Percentiles rank a stretch among this genome's conserved stretches.
These are phyloP conservation scores for Phylloporus arenicola DNA, from an alignment of 768 basidiomycete species.

Conservation along the genomic window DNA sequence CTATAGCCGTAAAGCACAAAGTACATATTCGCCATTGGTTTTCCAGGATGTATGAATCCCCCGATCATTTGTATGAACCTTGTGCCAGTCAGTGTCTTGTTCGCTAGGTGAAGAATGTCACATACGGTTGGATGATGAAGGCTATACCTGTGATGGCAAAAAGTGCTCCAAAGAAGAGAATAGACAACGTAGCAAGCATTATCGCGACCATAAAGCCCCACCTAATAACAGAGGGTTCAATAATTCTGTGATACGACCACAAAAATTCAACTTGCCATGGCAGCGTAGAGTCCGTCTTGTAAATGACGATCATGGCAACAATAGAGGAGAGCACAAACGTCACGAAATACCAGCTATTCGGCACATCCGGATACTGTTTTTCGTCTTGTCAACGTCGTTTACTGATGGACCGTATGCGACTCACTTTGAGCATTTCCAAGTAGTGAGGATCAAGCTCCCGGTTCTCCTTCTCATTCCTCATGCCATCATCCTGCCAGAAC, in stretches of 20 bases:
- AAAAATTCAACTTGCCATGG: conserved; percentile 38
- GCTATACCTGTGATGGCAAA: conserved; percentile 43
- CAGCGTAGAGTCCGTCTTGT: conserved; percentile 47
- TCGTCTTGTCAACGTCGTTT: not conserved
- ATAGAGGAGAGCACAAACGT: conserved; percentile 30
- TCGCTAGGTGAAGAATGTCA: conserved; percentile 1
- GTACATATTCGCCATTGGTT: conserved; percentile 42
- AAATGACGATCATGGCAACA: conserved; percentile 51
- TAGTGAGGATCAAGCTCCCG: conserved; percentile 51
- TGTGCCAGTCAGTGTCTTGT: not conserved
- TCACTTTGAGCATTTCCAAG: conserved; percentile 42
- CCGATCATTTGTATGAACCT: conserved; percentile 36
- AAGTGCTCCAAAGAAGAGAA: conserved; percentile 52
- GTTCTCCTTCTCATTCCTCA: conserved; percentile 28
- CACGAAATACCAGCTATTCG: conserved; percentile 31
- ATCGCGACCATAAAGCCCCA: conserved; percentile 51
- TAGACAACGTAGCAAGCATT: conserved; percentile 45
- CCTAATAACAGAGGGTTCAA: conserved; percentile 1
- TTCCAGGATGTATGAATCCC: conserved; percentile 33
- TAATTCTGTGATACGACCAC: not conserved
- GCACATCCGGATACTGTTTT: conserved; percentile 32
- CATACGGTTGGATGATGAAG: conserved; percentile 24
- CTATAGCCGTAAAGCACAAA: conserved; percentile 44
- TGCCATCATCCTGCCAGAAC: conserved; percentile 30
- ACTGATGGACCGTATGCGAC: conserved; percentile 13